Conservation (phyloP, 2,329 filamentous ascomycete species). For the Neoascochyta sp. region DNA sequence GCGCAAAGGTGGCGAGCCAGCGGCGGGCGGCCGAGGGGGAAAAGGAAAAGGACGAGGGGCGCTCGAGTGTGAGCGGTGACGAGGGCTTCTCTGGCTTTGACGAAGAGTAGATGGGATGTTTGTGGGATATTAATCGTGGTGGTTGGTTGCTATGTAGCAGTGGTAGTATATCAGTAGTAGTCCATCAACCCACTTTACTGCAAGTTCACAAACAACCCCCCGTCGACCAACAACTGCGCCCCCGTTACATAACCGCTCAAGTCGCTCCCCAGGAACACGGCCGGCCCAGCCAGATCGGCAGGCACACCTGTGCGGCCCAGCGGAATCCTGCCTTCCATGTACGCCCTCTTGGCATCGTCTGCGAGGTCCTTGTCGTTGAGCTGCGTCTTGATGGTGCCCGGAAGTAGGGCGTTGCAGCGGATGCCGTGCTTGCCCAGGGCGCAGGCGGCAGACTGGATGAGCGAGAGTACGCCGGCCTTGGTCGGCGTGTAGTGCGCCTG, state of each 20-base stretch:
- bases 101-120: slow-evolving; percentile 6
- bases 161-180: too few species aligned
- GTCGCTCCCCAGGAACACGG: slow-evolving; percentile 75
- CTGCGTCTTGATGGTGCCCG: slow-evolving; percentile 79
- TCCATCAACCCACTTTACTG: too few species aligned
- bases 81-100: slow-evolving; percentile 44
- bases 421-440: slow-evolving; percentile 73
- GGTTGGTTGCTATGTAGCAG: too few species aligned
- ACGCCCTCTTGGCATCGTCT: slow-evolving; percentile 66
- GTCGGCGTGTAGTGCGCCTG: slow-evolving; percentile 85
- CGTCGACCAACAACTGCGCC: slow-evolving; percentile 80
- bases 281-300: slow-evolving; percentile 74
- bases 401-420: slow-evolving; percentile 77
- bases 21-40: slow-evolving; percentile 21
- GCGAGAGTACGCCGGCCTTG: slow-evolving; percentile 73
- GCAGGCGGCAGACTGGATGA: slow-evolving; percentile 81
- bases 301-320: slow-evolving; percentile 51
- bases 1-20: slow-evolving; percentile 42
- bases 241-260: slow-evolving; percentile 63
- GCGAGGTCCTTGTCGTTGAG: slow-evolving; percentile 77
- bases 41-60: slow-evolving; percentile 14
- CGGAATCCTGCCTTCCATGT: slow-evolving; percentile 80
- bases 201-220: slow-evolving; percentile 83
- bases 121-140: too few species aligned
- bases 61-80: slow-evolving; percentile 10